Conservation (phyloP, 805 yeast genomes). For the Hanseniaspora lindneri region DNA sequence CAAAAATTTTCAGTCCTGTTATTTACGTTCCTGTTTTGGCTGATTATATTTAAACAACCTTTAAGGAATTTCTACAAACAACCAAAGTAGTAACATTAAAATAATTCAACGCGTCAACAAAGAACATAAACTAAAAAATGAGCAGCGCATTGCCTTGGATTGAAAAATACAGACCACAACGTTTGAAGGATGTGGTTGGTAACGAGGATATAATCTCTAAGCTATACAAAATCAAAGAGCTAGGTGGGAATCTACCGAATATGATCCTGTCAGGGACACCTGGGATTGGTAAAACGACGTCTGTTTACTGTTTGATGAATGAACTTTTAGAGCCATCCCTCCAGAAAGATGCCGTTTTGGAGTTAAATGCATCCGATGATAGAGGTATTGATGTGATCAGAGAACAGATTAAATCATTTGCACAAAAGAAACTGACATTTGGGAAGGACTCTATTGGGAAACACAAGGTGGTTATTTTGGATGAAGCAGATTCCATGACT, state of each 20-base stretch:
- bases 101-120: background rate
- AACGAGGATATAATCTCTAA: constrained; percentile 82
- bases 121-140: background rate
- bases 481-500: constrained; percentile 95
- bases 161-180: constrained; percentile 85
- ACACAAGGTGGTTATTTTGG: constrained; percentile 84
- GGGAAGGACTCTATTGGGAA: constrained; percentile 53
- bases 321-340: constrained; percentile 59
- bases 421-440: constrained; percentile 79
- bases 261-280: constrained; percentile 91
- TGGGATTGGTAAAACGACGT: constrained; percentile 95
- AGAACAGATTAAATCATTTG: constrained; percentile 86
- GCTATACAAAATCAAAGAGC: constrained; percentile 59
- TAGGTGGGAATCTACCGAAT: constrained; percentile 95
- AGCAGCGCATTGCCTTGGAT: constrained; percentile 44
- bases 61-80: no score
- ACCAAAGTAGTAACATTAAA: no score
- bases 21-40: no score
- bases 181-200: constrained; percentile 78
- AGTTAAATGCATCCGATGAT: constrained; percentile 91
- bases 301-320: constrained; percentile 78
- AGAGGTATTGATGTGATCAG: constrained; percentile 96
- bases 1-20: background rate
- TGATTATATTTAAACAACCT: no score
- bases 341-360: constrained; percentile 73